These are phyloP conservation scores for Acanthamoeba royreba DNA, from an alignment of 208 protist species.

Conservation along the genomic window DNA sequence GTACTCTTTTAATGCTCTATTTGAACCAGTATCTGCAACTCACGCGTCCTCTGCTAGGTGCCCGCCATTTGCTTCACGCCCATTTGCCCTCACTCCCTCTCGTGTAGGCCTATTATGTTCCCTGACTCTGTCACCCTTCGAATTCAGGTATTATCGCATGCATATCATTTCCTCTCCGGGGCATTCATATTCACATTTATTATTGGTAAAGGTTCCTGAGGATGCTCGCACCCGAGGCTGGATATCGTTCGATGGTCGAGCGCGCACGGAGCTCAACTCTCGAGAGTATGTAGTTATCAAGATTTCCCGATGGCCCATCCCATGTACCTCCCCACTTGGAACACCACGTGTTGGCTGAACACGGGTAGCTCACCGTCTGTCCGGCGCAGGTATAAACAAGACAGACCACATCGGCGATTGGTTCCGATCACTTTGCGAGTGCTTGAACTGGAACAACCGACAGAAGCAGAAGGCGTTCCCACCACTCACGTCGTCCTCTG, in stretches of 20 bases:
- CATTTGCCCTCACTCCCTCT: slow-evolving; percentile 41
- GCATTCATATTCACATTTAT: no score
- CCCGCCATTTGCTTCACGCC: slow-evolving; percentile 16
- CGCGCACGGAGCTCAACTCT: slow-evolving; percentile 15
- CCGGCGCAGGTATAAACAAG: background rate
- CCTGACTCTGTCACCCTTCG: background rate
- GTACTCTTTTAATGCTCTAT: slow-evolving; percentile 54
- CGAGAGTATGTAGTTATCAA: slow-evolving; percentile 18
- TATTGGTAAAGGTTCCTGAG: background rate
- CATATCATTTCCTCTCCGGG: no score
- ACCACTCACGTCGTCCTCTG: no score
- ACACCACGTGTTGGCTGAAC: no score
- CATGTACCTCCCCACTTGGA: background rate
- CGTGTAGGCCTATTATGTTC: slow-evolving; percentile 32
- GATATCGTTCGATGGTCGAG: background rate
- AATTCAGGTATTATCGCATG: no score
- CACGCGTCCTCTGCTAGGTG: no score
- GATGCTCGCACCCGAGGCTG: background rate
- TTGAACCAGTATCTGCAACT: no score
- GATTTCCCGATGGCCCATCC: slow-evolving; percentile 9
- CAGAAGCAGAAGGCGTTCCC: slow-evolving; percentile 26
- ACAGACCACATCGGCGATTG: slow-evolving; percentile 34
- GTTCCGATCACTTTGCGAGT: slow-evolving; percentile 27
- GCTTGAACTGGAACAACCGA: slow-evolving; percentile 33
- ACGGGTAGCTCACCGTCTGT: background rate